phyloP scores from a whole-genome alignment of 148 eudicot genomes.

The Vaccinium corymbosum region DNA sequence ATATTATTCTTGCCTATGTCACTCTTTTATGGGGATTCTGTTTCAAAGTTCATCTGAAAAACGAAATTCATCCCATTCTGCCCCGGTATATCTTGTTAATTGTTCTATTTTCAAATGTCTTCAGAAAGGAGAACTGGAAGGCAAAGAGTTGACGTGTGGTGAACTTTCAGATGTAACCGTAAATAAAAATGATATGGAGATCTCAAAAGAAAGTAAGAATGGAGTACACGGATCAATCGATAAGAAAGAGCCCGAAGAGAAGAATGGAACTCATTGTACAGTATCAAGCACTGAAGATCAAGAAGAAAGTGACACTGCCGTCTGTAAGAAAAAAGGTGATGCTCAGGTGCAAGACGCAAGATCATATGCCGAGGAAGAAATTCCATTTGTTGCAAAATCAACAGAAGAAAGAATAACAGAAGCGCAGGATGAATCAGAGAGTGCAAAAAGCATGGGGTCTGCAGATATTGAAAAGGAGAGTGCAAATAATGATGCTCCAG shows the following conservation, averaged over 20 bases:
- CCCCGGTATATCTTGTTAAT: not conserved
- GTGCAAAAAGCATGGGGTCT: not conserved
- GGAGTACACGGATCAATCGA: not conserved
- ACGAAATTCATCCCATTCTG: not conserved
- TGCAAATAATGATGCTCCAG: not conserved
- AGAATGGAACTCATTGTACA: not conserved
- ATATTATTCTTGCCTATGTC: not conserved
- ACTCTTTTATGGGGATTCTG: not conserved
- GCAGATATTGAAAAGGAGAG: constrained; percentile 8
- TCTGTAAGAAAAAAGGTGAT: constrained; percentile 11
- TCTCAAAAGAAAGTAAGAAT: not conserved
- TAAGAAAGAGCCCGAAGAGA: not conserved
- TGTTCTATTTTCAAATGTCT: not conserved
- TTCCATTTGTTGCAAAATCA: not conserved
- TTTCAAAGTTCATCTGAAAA: not conserved
- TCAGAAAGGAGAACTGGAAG: constrained; percentile 27
- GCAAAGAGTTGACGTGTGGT: not conserved
- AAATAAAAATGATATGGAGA: not conserved
- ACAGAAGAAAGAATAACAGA: constrained; percentile 5
- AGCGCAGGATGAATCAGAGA: not conserved
- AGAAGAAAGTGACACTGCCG: constrained; percentile 4
- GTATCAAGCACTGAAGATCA: constrained; percentile 1
- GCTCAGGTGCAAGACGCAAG: not conserved
- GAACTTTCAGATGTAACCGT: constrained; percentile 7
- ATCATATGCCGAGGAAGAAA: not conserved